These are phyloP conservation scores for Wickerhamomyces queroliae DNA, from an alignment of 805 yeast species.

Conservation along the genomic window DNA sequence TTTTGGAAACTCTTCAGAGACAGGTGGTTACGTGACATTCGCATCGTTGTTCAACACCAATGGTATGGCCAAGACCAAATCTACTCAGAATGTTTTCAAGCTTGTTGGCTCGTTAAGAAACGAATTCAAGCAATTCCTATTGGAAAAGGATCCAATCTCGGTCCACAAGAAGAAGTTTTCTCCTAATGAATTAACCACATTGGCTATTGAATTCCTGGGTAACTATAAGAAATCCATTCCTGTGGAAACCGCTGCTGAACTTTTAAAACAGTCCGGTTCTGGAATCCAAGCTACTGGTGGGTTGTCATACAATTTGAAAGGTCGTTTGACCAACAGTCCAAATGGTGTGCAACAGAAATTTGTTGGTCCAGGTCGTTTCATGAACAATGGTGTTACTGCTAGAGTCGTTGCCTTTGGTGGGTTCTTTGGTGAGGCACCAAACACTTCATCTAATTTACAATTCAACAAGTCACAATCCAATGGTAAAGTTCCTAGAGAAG, in stretches of 20 bases:
- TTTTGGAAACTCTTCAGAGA: conserved; percentile 7
- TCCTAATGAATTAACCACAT: conserved; percentile 25
- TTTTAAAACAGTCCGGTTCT: conserved; percentile 23
- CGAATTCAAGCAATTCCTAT: conserved; percentile 51
- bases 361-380: conserved; percentile 65
- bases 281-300: conserved; percentile 68
- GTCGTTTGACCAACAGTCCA: conserved; percentile 65
- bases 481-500: conserved; percentile 37
- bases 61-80: background rate
- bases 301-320: conserved; percentile 60
- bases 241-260: conserved; percentile 16
- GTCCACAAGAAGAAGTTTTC: conserved; percentile 22
- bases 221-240: background rate
- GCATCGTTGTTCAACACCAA: no score
- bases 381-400: conserved; percentile 34
- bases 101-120: conserved; percentile 38
- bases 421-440: conserved; percentile 32
- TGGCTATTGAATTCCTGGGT: background rate
- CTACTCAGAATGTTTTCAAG: conserved; percentile 1
- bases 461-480: conserved; percentile 28
- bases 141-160: conserved; percentile 42
- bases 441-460: conserved; percentile 25
- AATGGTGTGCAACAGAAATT: conserved; percentile 53
- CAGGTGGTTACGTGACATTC: conserved; percentile 20
- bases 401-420: conserved; percentile 52